Evolutionary conservation across 2,329 filamentous ascomycete species (phyloP).

Genomic region (Tolypocladium endophyticum): DNA sequence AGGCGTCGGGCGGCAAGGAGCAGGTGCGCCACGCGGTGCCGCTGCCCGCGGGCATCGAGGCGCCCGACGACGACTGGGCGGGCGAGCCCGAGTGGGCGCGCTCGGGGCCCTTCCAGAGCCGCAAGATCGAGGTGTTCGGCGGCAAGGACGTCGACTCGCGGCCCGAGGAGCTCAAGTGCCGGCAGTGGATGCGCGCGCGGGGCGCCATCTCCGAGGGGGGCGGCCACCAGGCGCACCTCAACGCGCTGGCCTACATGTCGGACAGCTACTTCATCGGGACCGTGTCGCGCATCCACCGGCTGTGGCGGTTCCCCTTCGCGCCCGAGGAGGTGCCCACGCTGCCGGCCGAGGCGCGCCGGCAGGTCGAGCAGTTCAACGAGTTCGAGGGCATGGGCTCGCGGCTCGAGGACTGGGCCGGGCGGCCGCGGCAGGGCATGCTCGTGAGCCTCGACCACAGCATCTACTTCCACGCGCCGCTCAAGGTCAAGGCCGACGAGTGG

Average conservation of each 20-base stretch:
- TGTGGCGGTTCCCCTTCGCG: slow-evolving; percentile 60
- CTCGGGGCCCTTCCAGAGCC: slow-evolving; percentile 38
- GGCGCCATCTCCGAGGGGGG: slow-evolving; percentile 64
- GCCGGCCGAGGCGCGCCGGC: slow-evolving; percentile 26
- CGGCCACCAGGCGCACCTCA: slow-evolving; percentile 71
- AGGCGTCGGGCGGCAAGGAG: slow-evolving; percentile 40
- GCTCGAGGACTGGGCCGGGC: slow-evolving; percentile 36
- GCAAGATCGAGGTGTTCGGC: slow-evolving; percentile 28
- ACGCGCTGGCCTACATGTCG: slow-evolving; percentile 84
- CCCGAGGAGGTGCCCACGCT: slow-evolving; percentile 43
- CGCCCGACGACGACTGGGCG: slow-evolving; percentile 27
- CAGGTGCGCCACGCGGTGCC: slow-evolving; percentile 55
- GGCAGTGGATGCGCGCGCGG: slow-evolving; percentile 64
- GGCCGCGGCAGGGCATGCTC: slow-evolving; percentile 69
- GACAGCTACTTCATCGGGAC: slow-evolving; percentile 93
- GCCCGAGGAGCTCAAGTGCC: slow-evolving; percentile 56
- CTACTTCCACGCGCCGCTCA: slow-evolving; percentile 53
- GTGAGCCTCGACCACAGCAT: slow-evolving; percentile 70
- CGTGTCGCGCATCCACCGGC: slow-evolving; percentile 65
- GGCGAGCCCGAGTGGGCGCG: slow-evolving; percentile 38
- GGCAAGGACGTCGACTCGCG: slow-evolving; percentile 29
- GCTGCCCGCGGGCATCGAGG: slow-evolving; percentile 36
- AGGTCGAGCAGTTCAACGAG: slow-evolving; percentile 27
- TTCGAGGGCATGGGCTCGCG: slow-evolving; percentile 27
- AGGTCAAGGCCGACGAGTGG: slow-evolving; percentile 59